A percentile compares a stretch with the other conserved stretches of the same genome.
Conservation (phyloP, 345 rosid genomes). For the Gossypium sturtianum region DNA sequence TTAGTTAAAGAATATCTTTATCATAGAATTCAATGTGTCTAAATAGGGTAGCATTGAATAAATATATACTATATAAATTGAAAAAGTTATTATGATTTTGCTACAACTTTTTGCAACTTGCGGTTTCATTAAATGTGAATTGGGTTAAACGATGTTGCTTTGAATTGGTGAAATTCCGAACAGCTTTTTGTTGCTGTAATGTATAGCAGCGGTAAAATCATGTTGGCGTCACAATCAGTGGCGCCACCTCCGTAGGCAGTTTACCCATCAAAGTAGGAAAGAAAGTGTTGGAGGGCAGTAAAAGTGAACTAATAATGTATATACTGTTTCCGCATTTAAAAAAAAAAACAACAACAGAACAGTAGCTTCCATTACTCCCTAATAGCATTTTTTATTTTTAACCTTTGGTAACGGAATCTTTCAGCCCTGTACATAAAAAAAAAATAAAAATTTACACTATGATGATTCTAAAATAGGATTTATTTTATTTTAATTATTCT, state of each 20-base stretch:
- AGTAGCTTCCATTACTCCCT: neutral
- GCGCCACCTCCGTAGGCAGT: constrained; percentile 25
- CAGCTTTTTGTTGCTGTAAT: constrained; percentile 16
- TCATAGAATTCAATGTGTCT: too few species aligned
- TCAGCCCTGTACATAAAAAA: neutral
- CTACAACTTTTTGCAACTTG: constrained; percentile 2
- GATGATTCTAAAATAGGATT: too few species aligned
- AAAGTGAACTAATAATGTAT: neutral
- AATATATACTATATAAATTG: too few species aligned
- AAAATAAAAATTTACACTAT: too few species aligned
- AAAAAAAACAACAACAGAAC: too few species aligned
- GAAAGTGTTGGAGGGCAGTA: neutral
- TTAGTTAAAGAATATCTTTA: too few species aligned
- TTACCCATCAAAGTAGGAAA: constrained; percentile 3
- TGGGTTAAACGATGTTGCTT: constrained; percentile 11
- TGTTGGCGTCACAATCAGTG: constrained; percentile 17
- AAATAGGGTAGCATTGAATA: too few species aligned
- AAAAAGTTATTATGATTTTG: neutral
- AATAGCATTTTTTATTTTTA: neutral
- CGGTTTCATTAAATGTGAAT: neutral
- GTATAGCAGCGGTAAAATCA: constrained; percentile 13
- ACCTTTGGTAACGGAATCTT: neutral
- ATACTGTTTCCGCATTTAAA: neutral
- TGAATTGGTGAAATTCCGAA: constrained; percentile 18
- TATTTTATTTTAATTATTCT: too few species aligned